Conservation (phyloP, 2,329 filamentous ascomycete genomes). For the Apiospora kogelbergensis region DNA sequence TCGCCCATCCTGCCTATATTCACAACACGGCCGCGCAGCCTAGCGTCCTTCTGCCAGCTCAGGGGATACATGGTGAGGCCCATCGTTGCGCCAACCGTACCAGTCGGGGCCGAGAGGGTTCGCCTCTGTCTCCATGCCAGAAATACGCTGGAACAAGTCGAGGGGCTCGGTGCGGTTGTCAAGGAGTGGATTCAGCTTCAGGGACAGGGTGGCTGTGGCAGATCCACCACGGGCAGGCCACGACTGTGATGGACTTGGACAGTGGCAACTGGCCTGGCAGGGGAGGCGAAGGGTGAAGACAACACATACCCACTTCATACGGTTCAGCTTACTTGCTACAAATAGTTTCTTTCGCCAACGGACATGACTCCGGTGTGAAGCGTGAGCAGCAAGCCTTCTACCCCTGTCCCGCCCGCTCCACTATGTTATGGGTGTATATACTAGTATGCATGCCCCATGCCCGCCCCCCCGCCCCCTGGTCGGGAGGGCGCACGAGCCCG, state of each 20-base stretch:
- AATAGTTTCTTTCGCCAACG: not conserved
- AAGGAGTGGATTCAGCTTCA: conserved; percentile 16
- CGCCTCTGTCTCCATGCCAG: conserved; percentile 59
- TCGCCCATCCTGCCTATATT: conserved; percentile 60
- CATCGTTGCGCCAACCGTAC: conserved; percentile 61
- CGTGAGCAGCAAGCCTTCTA: not conserved
- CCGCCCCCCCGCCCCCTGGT: too few species aligned
- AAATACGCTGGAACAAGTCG: conserved; percentile 53
- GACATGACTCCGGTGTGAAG: not conserved
- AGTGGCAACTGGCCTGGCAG: too few species aligned
- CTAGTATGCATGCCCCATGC: not conserved
- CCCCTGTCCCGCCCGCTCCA: not conserved
- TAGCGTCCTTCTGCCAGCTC: conserved; percentile 54
- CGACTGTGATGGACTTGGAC: too few species aligned
- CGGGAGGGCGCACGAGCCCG: not conserved
- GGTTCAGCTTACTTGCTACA: not conserved
- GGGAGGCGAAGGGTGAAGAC: too few species aligned
- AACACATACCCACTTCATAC: not conserved
- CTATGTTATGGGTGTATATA: not conserved
- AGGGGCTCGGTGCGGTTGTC: conserved; percentile 47
- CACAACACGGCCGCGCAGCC: conserved; percentile 48
- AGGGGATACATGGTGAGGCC: conserved; percentile 54
- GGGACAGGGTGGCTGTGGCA: not conserved
- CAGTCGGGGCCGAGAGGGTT: conserved; percentile 54
- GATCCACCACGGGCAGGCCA: too few species aligned